Percentiles rank a stretch among this genome's conserved stretches.
Conservation (phyloP, 2,329 filamentous ascomycete species). For the Sclerotinia spermophila region DNA sequence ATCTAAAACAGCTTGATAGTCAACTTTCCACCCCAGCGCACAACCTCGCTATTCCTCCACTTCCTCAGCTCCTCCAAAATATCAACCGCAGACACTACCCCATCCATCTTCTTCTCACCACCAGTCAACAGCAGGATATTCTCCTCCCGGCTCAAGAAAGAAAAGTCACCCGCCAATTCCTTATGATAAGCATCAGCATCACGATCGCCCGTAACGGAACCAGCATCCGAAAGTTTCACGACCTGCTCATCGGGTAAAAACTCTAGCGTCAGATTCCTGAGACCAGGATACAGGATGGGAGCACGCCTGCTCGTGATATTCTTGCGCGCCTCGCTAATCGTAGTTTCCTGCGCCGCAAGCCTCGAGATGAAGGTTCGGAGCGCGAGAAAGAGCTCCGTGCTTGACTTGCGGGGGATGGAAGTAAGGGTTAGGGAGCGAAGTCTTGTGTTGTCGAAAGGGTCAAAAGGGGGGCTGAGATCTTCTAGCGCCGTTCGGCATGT, state of each 20-base stretch:
- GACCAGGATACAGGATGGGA: slow-evolving; percentile 46
- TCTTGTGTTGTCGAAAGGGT: slow-evolving; percentile 55
- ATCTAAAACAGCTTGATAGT: slow-evolving; percentile 14
- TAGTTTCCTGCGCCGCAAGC: slow-evolving; percentile 48
- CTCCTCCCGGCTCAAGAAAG: slow-evolving; percentile 30
- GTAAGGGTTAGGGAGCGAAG: slow-evolving; percentile 52
- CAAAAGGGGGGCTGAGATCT: slow-evolving; percentile 46
- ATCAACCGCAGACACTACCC: slow-evolving; percentile 9
- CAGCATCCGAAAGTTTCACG: not conserved
- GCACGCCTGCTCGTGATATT: slow-evolving; percentile 27
- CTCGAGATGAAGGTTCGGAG: slow-evolving; percentile 48
- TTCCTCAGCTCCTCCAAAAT: slow-evolving; percentile 25
- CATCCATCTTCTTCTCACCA: not conserved
- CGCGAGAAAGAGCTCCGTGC: slow-evolving; percentile 47
- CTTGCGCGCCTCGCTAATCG: slow-evolving; percentile 37
- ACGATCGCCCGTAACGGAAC: slow-evolving; percentile 29
- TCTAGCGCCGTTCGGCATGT: slow-evolving; percentile 37
- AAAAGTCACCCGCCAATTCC: slow-evolving; percentile 29
- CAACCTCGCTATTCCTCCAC: slow-evolving; percentile 19
- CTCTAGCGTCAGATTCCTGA: slow-evolving; percentile 54
- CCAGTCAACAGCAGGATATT: too few relatives aligned
- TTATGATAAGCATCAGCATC: slow-evolving; percentile 31
- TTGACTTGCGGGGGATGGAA: slow-evolving; percentile 51
- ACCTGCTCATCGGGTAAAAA: slow-evolving; percentile 38
- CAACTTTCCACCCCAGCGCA: slow-evolving; percentile 26